These are phyloP conservation scores for Larix sibirica DNA, from an alignment of 83 land plant species.

Conservation along the genomic window DNA sequence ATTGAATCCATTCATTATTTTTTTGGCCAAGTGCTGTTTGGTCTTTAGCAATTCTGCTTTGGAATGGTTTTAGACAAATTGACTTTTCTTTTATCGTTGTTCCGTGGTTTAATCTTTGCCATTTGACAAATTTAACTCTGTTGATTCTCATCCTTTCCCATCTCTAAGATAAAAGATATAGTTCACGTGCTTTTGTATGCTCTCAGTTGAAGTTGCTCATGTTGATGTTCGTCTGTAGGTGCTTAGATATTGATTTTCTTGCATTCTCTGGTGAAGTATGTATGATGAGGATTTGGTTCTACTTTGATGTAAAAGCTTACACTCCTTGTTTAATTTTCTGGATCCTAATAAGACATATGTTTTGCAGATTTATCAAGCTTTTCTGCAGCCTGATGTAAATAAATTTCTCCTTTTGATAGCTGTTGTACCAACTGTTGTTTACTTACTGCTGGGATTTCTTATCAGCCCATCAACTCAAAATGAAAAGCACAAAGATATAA, in stretches of 20 bases:
- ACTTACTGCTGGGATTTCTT: constrained; percentile 24
- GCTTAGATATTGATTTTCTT: background rate
- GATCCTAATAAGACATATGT: background rate
- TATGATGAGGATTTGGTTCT: background rate
- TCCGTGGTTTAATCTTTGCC: background rate
- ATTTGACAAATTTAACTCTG: background rate
- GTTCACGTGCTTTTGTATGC: background rate
- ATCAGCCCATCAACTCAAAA: constrained; percentile 30
- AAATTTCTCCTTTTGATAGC: constrained; percentile 33
- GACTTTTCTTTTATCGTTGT: background rate
- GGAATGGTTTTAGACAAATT: background rate
- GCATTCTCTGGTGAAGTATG: background rate
- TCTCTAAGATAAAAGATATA: background rate
- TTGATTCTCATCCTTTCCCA: constrained; percentile 5
- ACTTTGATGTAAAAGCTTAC: background rate
- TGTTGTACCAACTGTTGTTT: constrained; percentile 28
- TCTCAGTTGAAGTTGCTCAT: background rate
- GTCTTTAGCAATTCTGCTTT: background rate
- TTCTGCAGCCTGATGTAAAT: constrained; percentile 39
- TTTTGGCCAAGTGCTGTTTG: background rate
- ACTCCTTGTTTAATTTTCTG: background rate
- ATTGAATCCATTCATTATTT: background rate
- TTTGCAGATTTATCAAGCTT: constrained; percentile 46
- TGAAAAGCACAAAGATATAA: constrained; percentile 21
- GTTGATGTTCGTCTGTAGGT: background rate